Conservation (phyloP, 2,329 filamentous ascomycete genomes). For the Aspergillus sp. region DNA sequence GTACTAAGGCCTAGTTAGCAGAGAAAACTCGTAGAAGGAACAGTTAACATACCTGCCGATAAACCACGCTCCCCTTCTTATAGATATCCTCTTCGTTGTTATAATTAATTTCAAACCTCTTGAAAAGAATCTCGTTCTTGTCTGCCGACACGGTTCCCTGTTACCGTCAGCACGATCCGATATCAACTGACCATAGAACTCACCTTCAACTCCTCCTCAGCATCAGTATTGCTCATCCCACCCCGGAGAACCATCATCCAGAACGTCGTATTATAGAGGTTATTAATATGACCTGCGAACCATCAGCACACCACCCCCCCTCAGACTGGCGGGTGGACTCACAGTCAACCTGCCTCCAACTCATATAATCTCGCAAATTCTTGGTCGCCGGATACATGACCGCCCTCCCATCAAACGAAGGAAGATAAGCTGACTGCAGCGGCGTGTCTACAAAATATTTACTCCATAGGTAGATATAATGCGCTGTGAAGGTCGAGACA, state of each 20-base stretch:
- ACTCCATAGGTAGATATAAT: constrained; percentile 82
- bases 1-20: constrained; percentile 52
- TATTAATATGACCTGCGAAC: constrained; percentile 83
- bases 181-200: constrained; percentile 17
- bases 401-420: constrained; percentile 88
- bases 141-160: constrained; percentile 81
- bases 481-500: constrained; percentile 88
- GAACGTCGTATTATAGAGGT: constrained; percentile 96
- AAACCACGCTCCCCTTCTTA: constrained; percentile 89
- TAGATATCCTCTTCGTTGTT: constrained; percentile 93
- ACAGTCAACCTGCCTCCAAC: constrained; percentile 97
- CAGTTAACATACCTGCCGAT: constrained; percentile 64
- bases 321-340: constrained; percentile 34
- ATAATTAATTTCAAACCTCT: constrained; percentile 88
- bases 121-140: constrained; percentile 96
- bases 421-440: constrained; percentile 68
- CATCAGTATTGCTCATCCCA: constrained; percentile 72
- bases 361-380: constrained; percentile 91
- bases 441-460: constrained; percentile 70
- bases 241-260: constrained; percentile 83
- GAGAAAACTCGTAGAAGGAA: background rate
- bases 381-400: constrained; percentile 81
- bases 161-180: constrained; percentile 20
- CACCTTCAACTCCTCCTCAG: constrained; percentile 77
- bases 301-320: background rate